These are phyloP conservation scores for Madurella fahalii DNA, from an alignment of 2,329 filamentous ascomycete species.

Conservation along the genomic window DNA sequence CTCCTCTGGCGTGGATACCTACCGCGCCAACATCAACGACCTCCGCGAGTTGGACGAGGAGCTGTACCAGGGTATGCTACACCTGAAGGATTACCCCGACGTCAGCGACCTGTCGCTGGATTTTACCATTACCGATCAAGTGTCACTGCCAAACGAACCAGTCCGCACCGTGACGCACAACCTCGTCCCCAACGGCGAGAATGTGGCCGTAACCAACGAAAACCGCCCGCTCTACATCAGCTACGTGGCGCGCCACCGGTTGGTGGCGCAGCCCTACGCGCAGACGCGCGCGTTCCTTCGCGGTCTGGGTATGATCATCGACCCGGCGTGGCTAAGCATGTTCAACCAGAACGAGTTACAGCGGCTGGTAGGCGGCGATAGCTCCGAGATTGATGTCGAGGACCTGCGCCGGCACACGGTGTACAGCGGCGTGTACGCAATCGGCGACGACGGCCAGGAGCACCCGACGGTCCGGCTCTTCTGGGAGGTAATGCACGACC, in stretches of 20 bases:
- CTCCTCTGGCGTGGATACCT: slow-evolving; percentile 61
- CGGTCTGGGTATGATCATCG: slow-evolving; percentile 82
- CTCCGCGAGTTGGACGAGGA: slow-evolving; percentile 86
- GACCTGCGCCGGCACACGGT: slow-evolving; percentile 80
- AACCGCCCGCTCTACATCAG: slow-evolving; percentile 94
- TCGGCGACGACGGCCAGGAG: slow-evolving; percentile 84
- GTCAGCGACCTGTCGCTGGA: slow-evolving; percentile 78
- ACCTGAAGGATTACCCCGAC: slow-evolving; percentile 80
- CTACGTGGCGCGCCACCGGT: slow-evolving; percentile 80
- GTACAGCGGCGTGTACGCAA: slow-evolving; percentile 82
- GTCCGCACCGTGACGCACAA: slow-evolving; percentile 66
- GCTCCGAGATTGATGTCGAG: slow-evolving; percentile 77
- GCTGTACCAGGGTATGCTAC: slow-evolving; percentile 78
- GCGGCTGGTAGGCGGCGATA: slow-evolving; percentile 85
- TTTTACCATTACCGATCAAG: slow-evolving; percentile 80
- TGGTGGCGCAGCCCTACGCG: slow-evolving; percentile 72
- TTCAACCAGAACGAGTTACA: slow-evolving; percentile 96
- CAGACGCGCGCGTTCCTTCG: slow-evolving; percentile 86
- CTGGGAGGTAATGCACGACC: slow-evolving; percentile 79
- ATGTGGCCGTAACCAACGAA: slow-evolving; percentile 79
- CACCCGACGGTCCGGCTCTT: slow-evolving; percentile 84
- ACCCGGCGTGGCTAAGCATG: slow-evolving; percentile 92
- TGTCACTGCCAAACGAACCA: slow-evolving; percentile 43
- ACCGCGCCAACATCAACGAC: slow-evolving; percentile 92
- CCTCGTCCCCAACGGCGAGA: slow-evolving; percentile 71